Conservation (phyloP, 441 rosid species). For the Theobroma grandiflorum region DNA sequence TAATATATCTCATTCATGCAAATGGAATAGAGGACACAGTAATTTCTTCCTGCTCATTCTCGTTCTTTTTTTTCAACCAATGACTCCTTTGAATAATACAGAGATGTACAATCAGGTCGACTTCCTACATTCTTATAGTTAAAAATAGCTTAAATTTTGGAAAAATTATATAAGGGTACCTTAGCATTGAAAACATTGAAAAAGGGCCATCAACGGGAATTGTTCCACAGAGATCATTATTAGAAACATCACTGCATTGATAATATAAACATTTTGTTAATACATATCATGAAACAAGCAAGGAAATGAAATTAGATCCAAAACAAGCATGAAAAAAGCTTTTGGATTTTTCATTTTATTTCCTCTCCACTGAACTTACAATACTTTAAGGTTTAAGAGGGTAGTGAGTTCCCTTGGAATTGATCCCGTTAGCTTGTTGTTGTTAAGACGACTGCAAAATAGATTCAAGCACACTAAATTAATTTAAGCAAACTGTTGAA, state of each 20-base stretch:
- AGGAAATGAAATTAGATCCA: background rate
- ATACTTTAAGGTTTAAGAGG: conserved; percentile 57
- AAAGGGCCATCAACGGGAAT: conserved; percentile 83
- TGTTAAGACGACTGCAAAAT: conserved; percentile 59
- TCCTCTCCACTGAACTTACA: conserved; percentile 47
- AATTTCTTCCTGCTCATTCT: conserved; percentile 1
- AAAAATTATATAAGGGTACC: conserved; percentile 41
- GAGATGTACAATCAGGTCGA: background rate
- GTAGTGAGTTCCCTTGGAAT: conserved; percentile 70
- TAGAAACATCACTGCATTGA: conserved; percentile 69
- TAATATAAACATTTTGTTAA: background rate
- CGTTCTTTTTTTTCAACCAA: background rate
- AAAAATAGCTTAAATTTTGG: background rate
- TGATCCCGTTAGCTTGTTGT: conserved; percentile 70
- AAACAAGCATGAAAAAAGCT: background rate
- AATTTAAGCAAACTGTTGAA: background rate
- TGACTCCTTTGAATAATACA: background rate
- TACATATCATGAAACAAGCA: background rate
- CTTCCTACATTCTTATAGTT: background rate
- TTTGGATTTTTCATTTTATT: background rate
- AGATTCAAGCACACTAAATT: conserved; percentile 26
- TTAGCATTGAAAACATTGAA: conserved; percentile 55
- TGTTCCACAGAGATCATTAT: conserved; percentile 79
- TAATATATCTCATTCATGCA: background rate
- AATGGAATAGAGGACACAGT: background rate